Conservation (phyloP, 176 grass and related monocot species). For the Aegilops umbellulata region DNA sequence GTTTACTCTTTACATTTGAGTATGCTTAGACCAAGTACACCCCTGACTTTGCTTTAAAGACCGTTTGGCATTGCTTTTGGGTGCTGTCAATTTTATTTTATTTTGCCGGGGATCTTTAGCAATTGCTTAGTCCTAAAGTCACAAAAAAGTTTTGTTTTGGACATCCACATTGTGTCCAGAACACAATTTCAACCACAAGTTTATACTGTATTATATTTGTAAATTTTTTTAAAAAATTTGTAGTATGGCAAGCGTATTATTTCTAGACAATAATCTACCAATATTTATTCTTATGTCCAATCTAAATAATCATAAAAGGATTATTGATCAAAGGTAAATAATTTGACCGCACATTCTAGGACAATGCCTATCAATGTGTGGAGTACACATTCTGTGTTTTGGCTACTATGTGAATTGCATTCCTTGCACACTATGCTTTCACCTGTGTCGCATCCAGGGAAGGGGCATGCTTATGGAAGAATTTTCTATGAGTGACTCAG, state of each 20-base stretch:
- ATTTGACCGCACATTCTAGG: not conserved
- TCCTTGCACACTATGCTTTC: not conserved
- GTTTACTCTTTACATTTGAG: not conserved
- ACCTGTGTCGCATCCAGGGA: not conserved
- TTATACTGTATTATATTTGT: not conserved
- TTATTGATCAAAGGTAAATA: not conserved
- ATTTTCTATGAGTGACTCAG: not conserved
- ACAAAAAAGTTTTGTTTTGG: not conserved
- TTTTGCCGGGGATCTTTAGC: not conserved
- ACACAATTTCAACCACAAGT: not conserved
- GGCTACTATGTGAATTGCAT: not conserved
- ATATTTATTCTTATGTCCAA: not conserved
- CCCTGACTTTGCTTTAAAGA: not conserved
- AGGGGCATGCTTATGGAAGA: not conserved
- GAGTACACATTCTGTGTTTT: slow-evolving; percentile 2
- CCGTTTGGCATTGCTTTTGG: not conserved
- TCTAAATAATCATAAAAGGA: not conserved
- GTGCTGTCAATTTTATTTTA: not conserved
- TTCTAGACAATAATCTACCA: not conserved
- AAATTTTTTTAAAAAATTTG: not conserved
- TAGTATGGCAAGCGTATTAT: not conserved
- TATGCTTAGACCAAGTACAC: slow-evolving; percentile 1
- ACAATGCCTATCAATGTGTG: not conserved
- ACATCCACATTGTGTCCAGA: not conserved
- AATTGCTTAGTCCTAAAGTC: not conserved